Evolutionary conservation across 2,329 filamentous ascomycete species (phyloP), one percentile per base, ranked within the genome.

Genomic region (Apiospora aurea): DNA sequence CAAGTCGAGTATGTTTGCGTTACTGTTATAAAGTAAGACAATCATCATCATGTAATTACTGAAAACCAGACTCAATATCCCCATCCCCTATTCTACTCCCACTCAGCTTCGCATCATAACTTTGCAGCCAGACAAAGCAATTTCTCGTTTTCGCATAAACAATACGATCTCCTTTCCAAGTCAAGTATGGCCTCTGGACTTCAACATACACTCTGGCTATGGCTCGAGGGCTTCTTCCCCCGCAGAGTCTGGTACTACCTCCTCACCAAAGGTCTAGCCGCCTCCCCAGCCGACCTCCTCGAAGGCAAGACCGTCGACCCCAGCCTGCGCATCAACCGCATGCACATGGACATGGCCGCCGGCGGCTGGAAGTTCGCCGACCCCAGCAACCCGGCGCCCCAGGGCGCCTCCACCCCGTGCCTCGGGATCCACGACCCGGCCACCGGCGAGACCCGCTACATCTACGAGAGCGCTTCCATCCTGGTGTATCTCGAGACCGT

Each of bases 391-490:
- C 66, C 41, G 14, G 44, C 44, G 1, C 41, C 66, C 7, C 16
- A 11, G 2, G 41, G 41, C 13, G 66, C 66, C 2, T 46, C 44
- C n/a, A 44, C 44, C n/a, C 66, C 66, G 18, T 68, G 66, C 13
- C 66, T 68, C 24, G 44, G 29, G 21, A 68, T 68, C 66, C 43
- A 16, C 24, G 26, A 68, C 66, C 41, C 18, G 7, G 66, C 24
- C 41, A 47, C 66, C 41, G 43, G 66, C 66, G 66, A 46, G 41
- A 47, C 44, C 5, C n/a, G 44, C 10, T 29, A 68, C 18, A 46
- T 68, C 26, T 68, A 47, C 66, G 66, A 68, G 66, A 68, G 66
- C n/a, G 41, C 44, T 14, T 68, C 66, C 13, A 68, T 68, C 43
- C 3, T 68, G 8, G n/a, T 11, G 0, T 47, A 68, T 10, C 43